phyloP scores from a whole-genome alignment of 2,329 filamentous ascomycete species.

The Epichloe elymi region DNA sequence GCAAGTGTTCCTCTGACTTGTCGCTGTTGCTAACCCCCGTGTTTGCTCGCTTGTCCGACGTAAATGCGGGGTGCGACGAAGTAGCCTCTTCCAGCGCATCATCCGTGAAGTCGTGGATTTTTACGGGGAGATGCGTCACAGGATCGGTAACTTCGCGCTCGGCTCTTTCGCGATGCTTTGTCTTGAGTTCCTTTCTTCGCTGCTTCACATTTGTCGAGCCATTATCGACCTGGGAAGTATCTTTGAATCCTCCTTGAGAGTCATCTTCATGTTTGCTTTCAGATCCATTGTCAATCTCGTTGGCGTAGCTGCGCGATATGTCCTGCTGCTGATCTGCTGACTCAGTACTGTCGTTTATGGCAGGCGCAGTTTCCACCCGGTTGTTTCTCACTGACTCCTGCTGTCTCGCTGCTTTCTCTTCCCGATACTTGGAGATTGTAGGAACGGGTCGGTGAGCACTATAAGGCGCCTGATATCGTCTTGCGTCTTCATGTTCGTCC shows the following conservation, averaged over 20 bases:
- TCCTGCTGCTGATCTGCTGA: background rate
- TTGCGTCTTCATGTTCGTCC: constrained; percentile 24
- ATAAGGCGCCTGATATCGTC: constrained; percentile 27
- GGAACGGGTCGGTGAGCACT: constrained; percentile 31
- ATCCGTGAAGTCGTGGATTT: constrained; percentile 54
- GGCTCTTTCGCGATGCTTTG: constrained; percentile 28
- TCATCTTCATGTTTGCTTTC: constrained; percentile 9
- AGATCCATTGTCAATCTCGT: constrained; percentile 5
- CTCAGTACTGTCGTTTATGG: background rate
- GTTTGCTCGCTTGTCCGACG: constrained; percentile 22
- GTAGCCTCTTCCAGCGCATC: constrained; percentile 36
- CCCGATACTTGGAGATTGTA: constrained; percentile 34
- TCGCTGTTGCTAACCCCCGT: constrained; percentile 24
- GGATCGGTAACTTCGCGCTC: constrained; percentile 57
- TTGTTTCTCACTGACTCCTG: constrained; percentile 23
- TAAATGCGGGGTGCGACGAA: constrained; percentile 19
- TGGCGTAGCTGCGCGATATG: background rate
- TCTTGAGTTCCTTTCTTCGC: constrained; percentile 36
- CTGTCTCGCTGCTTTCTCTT: constrained; percentile 32
- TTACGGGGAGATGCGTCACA: constrained; percentile 55
- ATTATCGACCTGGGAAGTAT: constrained; percentile 24
- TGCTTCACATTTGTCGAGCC: constrained; percentile 29
- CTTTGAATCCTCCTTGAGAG: constrained; percentile 11
- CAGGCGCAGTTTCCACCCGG: constrained; percentile 8
- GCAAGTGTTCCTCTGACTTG: constrained; percentile 27